Evolutionary conservation across 371 early-diverging fungal species (phyloP).

Genomic region (Dichotomocladium elegans): DNA sequence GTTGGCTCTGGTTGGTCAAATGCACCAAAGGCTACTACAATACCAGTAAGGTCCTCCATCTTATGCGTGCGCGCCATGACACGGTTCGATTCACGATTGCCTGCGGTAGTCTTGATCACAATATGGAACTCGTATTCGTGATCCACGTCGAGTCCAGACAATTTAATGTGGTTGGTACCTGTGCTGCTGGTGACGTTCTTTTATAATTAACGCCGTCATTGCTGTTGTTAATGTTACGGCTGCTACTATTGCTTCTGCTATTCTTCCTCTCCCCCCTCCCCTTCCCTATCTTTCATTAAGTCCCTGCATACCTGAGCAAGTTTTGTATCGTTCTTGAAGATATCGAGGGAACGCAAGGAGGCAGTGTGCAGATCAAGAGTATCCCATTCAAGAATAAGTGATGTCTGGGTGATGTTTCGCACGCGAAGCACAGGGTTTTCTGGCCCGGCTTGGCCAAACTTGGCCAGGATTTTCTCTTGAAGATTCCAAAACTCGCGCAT

Average conservation of each 20-base stretch:
- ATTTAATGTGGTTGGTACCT: conserved; percentile 65
- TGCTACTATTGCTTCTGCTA: conserved; percentile 6
- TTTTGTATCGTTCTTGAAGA: conserved; percentile 73
- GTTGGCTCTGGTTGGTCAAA: conserved; percentile 66
- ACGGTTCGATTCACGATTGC: conserved; percentile 71
- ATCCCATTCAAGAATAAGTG: conserved; percentile 86
- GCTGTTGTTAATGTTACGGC: not conserved
- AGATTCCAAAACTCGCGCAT: conserved; percentile 78
- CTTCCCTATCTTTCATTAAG: conserved; percentile 12
- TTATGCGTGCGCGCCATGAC: conserved; percentile 79
- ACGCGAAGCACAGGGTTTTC: conserved; percentile 72
- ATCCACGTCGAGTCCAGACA: conserved; percentile 84
- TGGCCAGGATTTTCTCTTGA: conserved; percentile 76
- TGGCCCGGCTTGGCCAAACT: conserved; percentile 76
- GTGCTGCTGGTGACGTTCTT: conserved; percentile 51
- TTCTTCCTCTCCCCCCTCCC: not conserved
- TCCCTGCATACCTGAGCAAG: conserved; percentile 45
- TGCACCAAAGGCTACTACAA: conserved; percentile 87
- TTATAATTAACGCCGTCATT: not conserved
- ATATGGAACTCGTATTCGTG: conserved; percentile 85
- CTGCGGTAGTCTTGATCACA: conserved; percentile 88
- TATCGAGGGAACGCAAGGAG: conserved; percentile 75
- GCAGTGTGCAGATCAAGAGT: conserved; percentile 76
- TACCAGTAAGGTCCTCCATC: conserved; percentile 90
- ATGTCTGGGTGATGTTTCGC: conserved; percentile 85